A percentile compares a stretch with the other conserved stretches of the same genome.
These are phyloP conservation scores for Hysterium pulicare DNA, from an alignment of 2,329 filamentous ascomycete species.

Conservation along the genomic window DNA sequence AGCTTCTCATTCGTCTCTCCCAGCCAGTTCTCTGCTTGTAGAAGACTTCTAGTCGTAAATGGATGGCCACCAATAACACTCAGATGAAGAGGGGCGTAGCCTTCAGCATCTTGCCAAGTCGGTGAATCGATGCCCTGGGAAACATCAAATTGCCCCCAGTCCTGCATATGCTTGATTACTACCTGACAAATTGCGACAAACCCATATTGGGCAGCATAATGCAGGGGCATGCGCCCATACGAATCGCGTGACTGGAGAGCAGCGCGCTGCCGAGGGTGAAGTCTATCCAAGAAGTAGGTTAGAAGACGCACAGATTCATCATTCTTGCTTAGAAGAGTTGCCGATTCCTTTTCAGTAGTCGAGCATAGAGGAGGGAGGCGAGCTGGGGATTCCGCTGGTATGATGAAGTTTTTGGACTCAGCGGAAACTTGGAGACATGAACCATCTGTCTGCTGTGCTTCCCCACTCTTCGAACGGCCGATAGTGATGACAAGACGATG, in stretches of 20 bases:
- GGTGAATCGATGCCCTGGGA: constrained; percentile 80
- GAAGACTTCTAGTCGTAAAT: constrained; percentile 74
- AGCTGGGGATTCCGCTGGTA: constrained; percentile 69
- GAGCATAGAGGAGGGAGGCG: constrained; percentile 60
- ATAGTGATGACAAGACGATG: constrained; percentile 92
- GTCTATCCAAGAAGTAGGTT: constrained; percentile 60
- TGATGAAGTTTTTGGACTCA: constrained; percentile 70
- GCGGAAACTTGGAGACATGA: constrained; percentile 48
- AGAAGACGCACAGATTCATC: constrained; percentile 73
- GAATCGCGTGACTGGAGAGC: constrained; percentile 69
- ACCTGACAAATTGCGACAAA: constrained; percentile 87
- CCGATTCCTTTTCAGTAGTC: constrained; percentile 62
- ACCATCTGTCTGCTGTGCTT: constrained; percentile 47
- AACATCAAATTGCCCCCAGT: constrained; percentile 83
- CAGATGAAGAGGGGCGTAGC: constrained; percentile 85
- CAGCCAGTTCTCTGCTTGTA: constrained; percentile 77
- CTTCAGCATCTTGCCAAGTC: constrained; percentile 89
- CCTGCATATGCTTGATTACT: constrained; percentile 82
- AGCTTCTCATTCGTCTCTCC: constrained; percentile 61
- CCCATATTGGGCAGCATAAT: constrained; percentile 93
- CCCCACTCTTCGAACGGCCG: constrained; percentile 66
- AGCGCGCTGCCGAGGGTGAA: constrained; percentile 64
- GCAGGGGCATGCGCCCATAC: constrained; percentile 79
- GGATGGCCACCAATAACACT: constrained; percentile 89
- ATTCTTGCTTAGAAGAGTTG: constrained; percentile 60